These are phyloP conservation scores for Suillus spraguei DNA, from an alignment of 768 basidiomycete species.

Conservation along the genomic window DNA sequence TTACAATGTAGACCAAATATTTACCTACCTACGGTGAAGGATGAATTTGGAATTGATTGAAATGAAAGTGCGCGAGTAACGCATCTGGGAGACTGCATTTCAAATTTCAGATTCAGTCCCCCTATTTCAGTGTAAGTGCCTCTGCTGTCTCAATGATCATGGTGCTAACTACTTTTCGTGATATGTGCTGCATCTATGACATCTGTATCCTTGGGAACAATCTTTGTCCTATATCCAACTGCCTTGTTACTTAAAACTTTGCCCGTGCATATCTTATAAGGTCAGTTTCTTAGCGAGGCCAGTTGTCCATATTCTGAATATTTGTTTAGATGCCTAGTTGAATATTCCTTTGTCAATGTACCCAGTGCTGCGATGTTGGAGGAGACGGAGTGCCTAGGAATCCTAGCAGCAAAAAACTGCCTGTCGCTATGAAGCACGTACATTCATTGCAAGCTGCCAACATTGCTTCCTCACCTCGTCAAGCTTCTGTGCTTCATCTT, in stretches of 20 bases:
- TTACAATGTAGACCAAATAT: too few relatives aligned
- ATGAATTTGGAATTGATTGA: too few relatives aligned
- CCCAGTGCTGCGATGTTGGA: neutral
- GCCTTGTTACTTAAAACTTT: too few relatives aligned
- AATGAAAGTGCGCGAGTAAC: too few relatives aligned
- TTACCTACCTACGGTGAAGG: too few relatives aligned
- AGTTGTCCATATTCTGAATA: neutral
- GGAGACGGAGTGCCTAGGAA: neutral
- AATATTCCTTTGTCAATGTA: neutral
- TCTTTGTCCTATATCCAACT: too few relatives aligned
- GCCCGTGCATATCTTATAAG: too few relatives aligned
- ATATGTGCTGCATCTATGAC: too few relatives aligned
- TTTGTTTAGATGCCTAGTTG: neutral
- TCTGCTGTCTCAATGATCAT: neutral
- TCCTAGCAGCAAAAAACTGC: neutral
- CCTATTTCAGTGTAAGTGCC: neutral
- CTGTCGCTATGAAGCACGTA: neutral
- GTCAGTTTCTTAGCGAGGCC: neutral
- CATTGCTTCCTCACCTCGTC: neutral
- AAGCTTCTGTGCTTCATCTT: conserved; percentile 2
- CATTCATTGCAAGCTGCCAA: neutral
- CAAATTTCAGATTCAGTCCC: too few relatives aligned
- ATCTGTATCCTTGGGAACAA: too few relatives aligned
- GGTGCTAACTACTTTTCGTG: neutral
- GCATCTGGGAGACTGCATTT: too few relatives aligned